Evolutionary conservation across 768 basidiomycete species (phyloP), one percentile per base, ranked within the genome.

Genomic region (Collybia sordida): DNA sequence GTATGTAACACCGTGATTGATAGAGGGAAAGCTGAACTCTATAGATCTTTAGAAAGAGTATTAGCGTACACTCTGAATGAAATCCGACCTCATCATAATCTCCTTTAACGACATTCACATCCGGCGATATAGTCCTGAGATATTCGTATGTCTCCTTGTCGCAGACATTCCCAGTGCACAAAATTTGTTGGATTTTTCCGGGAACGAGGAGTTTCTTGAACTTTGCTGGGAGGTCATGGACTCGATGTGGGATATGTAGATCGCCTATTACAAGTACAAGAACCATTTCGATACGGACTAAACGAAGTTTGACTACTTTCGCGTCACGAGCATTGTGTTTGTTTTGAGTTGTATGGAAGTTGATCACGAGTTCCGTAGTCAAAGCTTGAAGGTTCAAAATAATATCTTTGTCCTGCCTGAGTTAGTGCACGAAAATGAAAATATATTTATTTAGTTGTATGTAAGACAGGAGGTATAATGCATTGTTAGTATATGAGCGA

Each of bases 111-210:
- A 93, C 88, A 56, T 90, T 80, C 6, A 98, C 90, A 62, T 98
- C 97, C 8, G 90, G 85, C 15, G 91, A 87, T n/a, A 99, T 90
- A 12, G 91, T 93, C 56, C 92, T 79, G 19, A 99, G 77, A 73
- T 97, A 98, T 59, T 98, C 97, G 68, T 90, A 94, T 6, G 97
- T 98, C 70, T 98, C 96, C 61, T 88, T 86, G 72, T 99, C 97
- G 67, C 93, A 95, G 19, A 98, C 88, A 65, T 98, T 98, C 41
- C 97, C 97, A 0, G 96, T 98, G 66, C 93, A 97, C 21, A 98
- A 77, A 51, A 98, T 97, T 68, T 98, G 96, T 54, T 95, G 92
- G 39, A 99, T 98, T 69, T 99, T 99, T 18, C 97, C 97, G 17
- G 90, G 90, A 4, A 92, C 86, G 45, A 99, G 78, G 1, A 98